Percentiles rank a stretch among this genome's conserved stretches.
These are phyloP conservation scores for Phytophthora multivora DNA, from an alignment of 352 stramenopile species.

Conservation along the genomic window DNA sequence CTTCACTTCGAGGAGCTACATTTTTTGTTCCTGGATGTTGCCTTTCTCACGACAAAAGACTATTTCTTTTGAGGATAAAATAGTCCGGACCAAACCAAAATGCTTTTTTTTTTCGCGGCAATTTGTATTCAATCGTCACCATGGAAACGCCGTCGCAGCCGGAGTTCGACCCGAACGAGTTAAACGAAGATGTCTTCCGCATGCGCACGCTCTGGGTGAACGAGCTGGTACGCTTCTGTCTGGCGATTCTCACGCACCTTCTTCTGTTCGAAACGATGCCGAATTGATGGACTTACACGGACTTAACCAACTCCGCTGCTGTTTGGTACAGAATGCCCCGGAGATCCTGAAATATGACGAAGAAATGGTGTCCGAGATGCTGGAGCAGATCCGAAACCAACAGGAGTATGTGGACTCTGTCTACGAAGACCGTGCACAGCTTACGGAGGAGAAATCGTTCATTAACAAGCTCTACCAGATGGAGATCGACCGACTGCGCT, in stretches of 20 bases:
- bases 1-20: constrained; percentile 3
- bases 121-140: neutral
- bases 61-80: constrained; percentile 2
- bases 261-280: constrained; percentile 1
- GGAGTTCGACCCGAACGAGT: constrained; percentile 65
- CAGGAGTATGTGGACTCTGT: constrained; percentile 88
- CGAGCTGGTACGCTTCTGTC: constrained; percentile 56
- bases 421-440: constrained; percentile 55
- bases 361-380: constrained; percentile 82
- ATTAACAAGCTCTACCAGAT: constrained; percentile 90
- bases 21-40: constrained; percentile 8
- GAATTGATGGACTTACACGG: constrained; percentile 19
- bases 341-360: constrained; percentile 79
- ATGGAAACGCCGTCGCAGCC: constrained; percentile 32
- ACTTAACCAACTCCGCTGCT: neutral
- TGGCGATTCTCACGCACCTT: neutral
- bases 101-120: constrained; percentile 29
- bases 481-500: constrained; percentile 87
- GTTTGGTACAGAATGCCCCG: constrained; percentile 62
- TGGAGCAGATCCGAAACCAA: constrained; percentile 87
- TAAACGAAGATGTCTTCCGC: constrained; percentile 82
- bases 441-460: constrained; percentile 83
- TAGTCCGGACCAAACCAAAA: neutral
- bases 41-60: constrained; percentile 32
- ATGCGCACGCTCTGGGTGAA: constrained; percentile 84